Base-by-base conservation (phyloP, 768 basidiomycete genomes). In the Psilocybe cubensis region DNA sequence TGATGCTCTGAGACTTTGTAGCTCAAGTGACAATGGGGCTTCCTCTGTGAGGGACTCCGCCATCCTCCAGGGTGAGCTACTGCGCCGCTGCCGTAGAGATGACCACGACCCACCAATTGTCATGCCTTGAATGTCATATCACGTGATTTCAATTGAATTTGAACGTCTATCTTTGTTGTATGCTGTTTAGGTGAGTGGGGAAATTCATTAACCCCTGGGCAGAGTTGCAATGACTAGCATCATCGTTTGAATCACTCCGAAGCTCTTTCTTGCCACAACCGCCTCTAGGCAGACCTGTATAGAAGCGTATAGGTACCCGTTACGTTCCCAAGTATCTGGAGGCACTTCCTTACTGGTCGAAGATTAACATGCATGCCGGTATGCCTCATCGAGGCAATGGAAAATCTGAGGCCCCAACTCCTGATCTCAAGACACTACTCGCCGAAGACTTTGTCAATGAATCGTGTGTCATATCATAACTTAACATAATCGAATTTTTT, bases 381-480 rank as follows among this genome's bases (percentile, higher is more conserved):
- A 62, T 61, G 64, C 46, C 52, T 46, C 35, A 40, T 33, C 29
- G 49, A 48, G 57, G 21, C 17, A 42, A 52, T 60, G 60, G 29
- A 27, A 54, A 59, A 25, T 25, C 21, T 4, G 28, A 42, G 52
- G 21, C n/a, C 28, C 35, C 20, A 10, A 28, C 45, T 9, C 24
- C 24, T 52, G 75, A 75, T n/a, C 58, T 68, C 7, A 67, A 73
- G 35, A 57, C 60, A 9, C 65, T 80, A 28, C 70, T 91, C 49
- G 68, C 78, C 29, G 69, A 74, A 38, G 79, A 88, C 67, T 93
- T 86, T 70, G 79, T 91, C 10, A 80, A 93, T 62, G 88, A 92
- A 69, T 76, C 79, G 93, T 94, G 63, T 63, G 86, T 62, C 29
- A 27, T 23, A 29, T 38, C 18, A 38, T 18, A n/a, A 49, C 31